Conservation (phyloP, 169 alveolate species). For the Babesia bovis region DNA sequence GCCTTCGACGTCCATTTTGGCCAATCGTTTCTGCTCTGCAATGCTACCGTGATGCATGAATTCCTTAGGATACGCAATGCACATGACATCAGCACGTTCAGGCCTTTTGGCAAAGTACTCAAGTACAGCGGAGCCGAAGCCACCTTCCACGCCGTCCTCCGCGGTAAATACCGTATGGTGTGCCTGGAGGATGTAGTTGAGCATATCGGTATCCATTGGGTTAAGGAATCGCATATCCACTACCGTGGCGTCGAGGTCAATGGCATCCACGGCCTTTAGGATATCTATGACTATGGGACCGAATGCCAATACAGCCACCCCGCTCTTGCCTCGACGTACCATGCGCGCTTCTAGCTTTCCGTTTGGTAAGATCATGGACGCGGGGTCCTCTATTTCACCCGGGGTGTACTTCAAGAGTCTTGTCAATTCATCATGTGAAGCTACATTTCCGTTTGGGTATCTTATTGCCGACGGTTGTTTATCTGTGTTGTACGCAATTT, state of each 20-base stretch:
- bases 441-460: slow-evolving; percentile 42
- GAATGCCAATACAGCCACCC: slow-evolving; percentile 45
- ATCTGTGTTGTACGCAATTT: slow-evolving; percentile 12
- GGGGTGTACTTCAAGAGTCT: slow-evolving; percentile 3
- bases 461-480: slow-evolving; percentile 52
- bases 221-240: slow-evolving; percentile 72
- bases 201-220: slow-evolving; percentile 64
- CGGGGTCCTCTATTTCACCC: slow-evolving; percentile 15
- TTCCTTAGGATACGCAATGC: slow-evolving; percentile 52
- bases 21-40: slow-evolving; percentile 46
- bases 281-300: slow-evolving; percentile 51
- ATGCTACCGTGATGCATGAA: slow-evolving; percentile 48
- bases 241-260: slow-evolving; percentile 40
- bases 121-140: slow-evolving; percentile 67
- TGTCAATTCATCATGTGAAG: slow-evolving; percentile 8
- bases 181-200: slow-evolving; percentile 21
- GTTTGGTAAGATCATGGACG: neutral
- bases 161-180: slow-evolving; percentile 61
- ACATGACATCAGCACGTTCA: slow-evolving; percentile 30
- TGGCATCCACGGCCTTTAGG: slow-evolving; percentile 40
- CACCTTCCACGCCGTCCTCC: slow-evolving; percentile 76
- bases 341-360: neutral
- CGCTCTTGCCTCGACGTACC: slow-evolving; percentile 36
- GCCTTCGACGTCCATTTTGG: slow-evolving; percentile 41
- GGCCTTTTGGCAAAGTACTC: slow-evolving; percentile 33